phyloP scores from a whole-genome alignment of 2,329 filamentous ascomycete genomes.

The Colletotrichum salicis region DNA sequence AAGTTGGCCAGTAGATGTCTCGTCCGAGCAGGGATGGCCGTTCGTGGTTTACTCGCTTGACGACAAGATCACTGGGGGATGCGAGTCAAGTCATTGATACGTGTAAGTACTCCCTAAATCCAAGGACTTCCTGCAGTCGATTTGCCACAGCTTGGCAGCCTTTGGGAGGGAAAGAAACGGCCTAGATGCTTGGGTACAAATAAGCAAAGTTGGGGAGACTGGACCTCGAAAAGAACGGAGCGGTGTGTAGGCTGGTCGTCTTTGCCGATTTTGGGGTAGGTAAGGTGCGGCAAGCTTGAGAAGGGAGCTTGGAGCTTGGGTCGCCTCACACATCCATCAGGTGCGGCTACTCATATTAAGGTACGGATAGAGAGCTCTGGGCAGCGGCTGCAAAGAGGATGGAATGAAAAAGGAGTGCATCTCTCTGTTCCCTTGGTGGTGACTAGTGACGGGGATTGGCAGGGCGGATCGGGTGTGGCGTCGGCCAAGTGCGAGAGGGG shows the following conservation, averaged over 20 bases:
- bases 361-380: conserved; percentile 11
- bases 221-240: neutral
- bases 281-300: neutral
- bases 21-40: too few relatives aligned
- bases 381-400: conserved; percentile 3
- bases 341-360: conserved; percentile 5
- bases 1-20: too few relatives aligned
- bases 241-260: neutral
- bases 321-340: neutral
- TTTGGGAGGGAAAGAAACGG: neutral
- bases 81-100: too few relatives aligned
- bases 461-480: conserved; percentile 32
- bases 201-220: neutral
- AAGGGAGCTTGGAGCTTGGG: conserved; percentile 8
- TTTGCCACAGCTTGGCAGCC: neutral
- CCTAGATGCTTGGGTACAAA: neutral
- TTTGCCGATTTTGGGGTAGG: neutral
- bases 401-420: conserved; percentile 5
- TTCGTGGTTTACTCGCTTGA: too few relatives aligned
- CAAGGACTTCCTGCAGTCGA: neutral
- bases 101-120: neutral
- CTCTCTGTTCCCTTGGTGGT: neutral
- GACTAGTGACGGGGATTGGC: conserved; percentile 5
- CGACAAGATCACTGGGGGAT: too few relatives aligned
- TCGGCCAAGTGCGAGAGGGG: conserved; percentile 11